A percentile compares a stretch with the other conserved stretches of the same genome.
These are phyloP conservation scores for Mariannaea sp. DNA, from an alignment of 2,329 filamentous ascomycete species.

Conservation along the genomic window DNA sequence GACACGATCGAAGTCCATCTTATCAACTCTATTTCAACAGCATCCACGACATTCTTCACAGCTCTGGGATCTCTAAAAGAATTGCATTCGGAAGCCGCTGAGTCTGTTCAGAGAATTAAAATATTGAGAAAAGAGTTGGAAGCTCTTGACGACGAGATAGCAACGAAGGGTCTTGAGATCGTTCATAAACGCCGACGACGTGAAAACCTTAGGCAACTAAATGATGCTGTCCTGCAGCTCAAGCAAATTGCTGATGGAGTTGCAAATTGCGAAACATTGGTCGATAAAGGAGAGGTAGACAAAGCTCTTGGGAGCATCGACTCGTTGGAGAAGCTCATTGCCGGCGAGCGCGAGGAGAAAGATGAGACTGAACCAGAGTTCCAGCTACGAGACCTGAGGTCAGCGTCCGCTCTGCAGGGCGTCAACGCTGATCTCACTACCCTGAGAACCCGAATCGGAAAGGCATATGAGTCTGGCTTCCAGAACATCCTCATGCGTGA, in stretches of 20 bases:
- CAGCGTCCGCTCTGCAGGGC: constrained; percentile 78
- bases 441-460: constrained; percentile 80
- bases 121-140: constrained; percentile 77
- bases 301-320: constrained; percentile 79
- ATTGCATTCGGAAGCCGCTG: constrained; percentile 87
- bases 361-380: constrained; percentile 37
- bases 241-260: constrained; percentile 77
- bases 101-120: constrained; percentile 88
- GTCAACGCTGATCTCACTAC: constrained; percentile 77
- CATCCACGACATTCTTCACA: constrained; percentile 94
- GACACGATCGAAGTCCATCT: constrained; percentile 97
- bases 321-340: constrained; percentile 76
- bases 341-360: constrained; percentile 64
- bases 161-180: constrained; percentile 80
- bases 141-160: constrained; percentile 84
- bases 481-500: constrained; percentile 78
- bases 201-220: constrained; percentile 83
- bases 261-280: constrained; percentile 75
- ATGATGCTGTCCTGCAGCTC: constrained; percentile 82
- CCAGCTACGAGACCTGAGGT: constrained; percentile 70
- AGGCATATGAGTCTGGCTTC: constrained; percentile 82
- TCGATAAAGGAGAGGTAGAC: constrained; percentile 84
- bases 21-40: constrained; percentile 93
- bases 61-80: constrained; percentile 89
- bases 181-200: constrained; percentile 80